Percentiles rank a stretch among this genome's conserved stretches.
phyloP scores from a whole-genome alignment of 2,329 filamentous ascomycete species.

The Exserohilum rostratum region DNA sequence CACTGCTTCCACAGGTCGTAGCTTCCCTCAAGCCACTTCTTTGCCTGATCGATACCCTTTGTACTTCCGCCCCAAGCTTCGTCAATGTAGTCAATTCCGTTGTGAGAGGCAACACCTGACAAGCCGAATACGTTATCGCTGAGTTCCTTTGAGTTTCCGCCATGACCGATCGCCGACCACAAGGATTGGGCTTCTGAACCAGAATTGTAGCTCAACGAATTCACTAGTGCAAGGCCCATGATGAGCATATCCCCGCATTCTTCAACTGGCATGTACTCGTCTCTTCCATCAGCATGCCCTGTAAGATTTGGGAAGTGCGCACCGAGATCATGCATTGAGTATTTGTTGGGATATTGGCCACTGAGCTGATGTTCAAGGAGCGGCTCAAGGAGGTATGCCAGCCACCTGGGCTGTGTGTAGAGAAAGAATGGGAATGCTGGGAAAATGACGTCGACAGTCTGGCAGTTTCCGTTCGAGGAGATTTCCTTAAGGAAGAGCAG shows the following conservation, averaged over 20 bases:
- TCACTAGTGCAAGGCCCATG: constrained; percentile 78
- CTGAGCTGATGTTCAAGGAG: constrained; percentile 81
- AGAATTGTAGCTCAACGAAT: constrained; percentile 70
- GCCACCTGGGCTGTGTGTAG: constrained; percentile 81
- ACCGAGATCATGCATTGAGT: constrained; percentile 79
- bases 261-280: constrained; percentile 78
- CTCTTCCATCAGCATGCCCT: constrained; percentile 71
- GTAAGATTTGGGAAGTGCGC: constrained; percentile 77
- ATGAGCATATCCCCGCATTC: constrained; percentile 84
- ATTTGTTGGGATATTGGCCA: constrained; percentile 82
- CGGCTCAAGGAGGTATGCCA: constrained; percentile 79
- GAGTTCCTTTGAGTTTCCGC: constrained; percentile 26
- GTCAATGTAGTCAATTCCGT: constrained; percentile 65
- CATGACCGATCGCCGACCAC: constrained; percentile 58
- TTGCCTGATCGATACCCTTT: constrained; percentile 62
- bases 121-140: constrained; percentile 57
- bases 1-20: constrained; percentile 78
- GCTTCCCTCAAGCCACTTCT: constrained; percentile 70
- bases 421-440: constrained; percentile 85
- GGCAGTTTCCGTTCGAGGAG: constrained; percentile 81
- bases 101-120: constrained; percentile 54
- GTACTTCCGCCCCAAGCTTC: constrained; percentile 62
- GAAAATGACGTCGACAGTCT: constrained; percentile 88
- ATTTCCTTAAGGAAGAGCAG: constrained; percentile 86
- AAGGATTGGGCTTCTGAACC: constrained; percentile 63